Conservation (phyloP, 371 early-diverging fungal species). For the Chytridium lagenaria region DNA sequence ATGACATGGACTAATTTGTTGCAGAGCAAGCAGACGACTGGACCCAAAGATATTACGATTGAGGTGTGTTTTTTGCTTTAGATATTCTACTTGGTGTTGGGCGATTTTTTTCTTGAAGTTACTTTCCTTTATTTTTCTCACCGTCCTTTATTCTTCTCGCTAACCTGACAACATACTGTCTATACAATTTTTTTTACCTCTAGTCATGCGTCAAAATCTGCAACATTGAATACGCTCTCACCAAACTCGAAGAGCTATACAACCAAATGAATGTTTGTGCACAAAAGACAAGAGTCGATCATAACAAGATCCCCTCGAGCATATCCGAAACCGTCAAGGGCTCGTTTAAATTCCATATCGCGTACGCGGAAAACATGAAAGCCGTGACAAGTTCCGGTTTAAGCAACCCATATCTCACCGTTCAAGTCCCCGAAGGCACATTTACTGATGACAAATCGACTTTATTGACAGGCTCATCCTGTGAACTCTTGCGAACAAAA, state of each 20-base stretch:
- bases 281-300: conserved; percentile 32
- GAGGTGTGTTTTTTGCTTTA: conserved; percentile 31
- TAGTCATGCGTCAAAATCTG: conserved; percentile 55
- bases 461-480: conserved; percentile 69
- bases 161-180: too few relatives aligned
- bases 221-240: conserved; percentile 49
- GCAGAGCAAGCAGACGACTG: conserved; percentile 35
- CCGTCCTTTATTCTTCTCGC: too few relatives aligned
- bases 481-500: conserved; percentile 63
- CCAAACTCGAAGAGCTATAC: conserved; percentile 50
- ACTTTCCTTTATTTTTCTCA: too few relatives aligned
- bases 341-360: conserved; percentile 47
- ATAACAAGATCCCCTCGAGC: conserved; percentile 27
- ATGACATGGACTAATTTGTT: conserved; percentile 25
- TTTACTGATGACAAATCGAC: conserved; percentile 13
- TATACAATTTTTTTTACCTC: too few relatives aligned
- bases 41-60: conserved; percentile 49
- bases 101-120: neutral
- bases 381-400: conserved; percentile 48
- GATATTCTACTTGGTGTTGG: neutral
- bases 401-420: conserved; percentile 47
- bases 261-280: conserved; percentile 45
- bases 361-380: conserved; percentile 53
- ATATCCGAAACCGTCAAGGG: conserved; percentile 40
- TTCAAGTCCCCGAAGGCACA: conserved; percentile 53